Evolutionary conservation across 2,329 filamentous ascomycete genomes (phyloP), one percentile per base, ranked within the genome.

Genomic region (Monosporascus sp.): DNA sequence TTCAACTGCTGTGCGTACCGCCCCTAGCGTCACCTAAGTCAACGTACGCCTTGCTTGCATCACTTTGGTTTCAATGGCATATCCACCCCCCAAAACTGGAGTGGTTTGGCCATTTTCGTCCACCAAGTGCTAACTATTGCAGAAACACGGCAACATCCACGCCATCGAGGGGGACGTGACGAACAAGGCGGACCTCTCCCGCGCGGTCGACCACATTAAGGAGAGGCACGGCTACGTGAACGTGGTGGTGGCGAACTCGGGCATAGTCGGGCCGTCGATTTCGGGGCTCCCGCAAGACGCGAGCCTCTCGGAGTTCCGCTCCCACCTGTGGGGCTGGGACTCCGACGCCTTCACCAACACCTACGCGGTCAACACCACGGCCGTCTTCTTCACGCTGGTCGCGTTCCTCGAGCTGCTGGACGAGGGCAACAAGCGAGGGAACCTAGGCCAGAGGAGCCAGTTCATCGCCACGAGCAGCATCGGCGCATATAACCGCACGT

Each of bases 381-480:
- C 79, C 38, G 74, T 85, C 0, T 87, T 84, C 72, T 85, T 85
- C 68, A 81, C 78, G 50, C 82, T 81, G 1, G 77, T 83, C 0
- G 82, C 81, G 0, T 84, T 87, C 58, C 69, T 88, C 2, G 80
- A 81, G 1, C 71, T 87, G 0, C 72, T 87, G 1, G 77, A 84
- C 37, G 63, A 60, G 8, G 81, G 80, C 0, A 80, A 83, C 7
- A 77, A 82, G 54, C 69, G 72, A 14, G 71, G 78, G n/a, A 78
- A 75, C 38, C 71, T 78, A 6, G 71, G 70, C 20, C 70, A 72
- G 58, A 66, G 64, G 55, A 73, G 71, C 57, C 71, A 74, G 55
- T 61, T 75, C 37, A 82, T 89, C 61, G 84, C 84, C 18, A 86
- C 84, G 48, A 78, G 79, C 24, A 83, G 78, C 50, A 86, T 88